phyloP scores from a whole-genome alignment of 208 protist genomes.

The Leishmania braziliensis region DNA sequence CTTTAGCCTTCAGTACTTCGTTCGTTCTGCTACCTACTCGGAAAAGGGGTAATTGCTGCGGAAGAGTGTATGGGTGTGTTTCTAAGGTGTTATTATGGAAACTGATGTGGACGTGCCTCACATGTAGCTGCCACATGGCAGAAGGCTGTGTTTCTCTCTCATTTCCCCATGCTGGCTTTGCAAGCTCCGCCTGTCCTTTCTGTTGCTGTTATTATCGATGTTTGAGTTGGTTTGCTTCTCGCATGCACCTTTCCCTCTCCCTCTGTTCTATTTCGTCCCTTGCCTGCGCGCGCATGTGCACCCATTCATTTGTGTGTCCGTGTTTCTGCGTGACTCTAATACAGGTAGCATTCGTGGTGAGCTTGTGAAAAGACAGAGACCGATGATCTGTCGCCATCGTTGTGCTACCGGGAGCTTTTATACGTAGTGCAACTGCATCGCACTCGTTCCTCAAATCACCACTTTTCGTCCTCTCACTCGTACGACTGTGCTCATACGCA shows the following conservation, averaged over 20 bases:
- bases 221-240: neutral
- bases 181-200: neutral
- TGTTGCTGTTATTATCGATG: neutral
- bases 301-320: neutral
- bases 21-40: neutral
- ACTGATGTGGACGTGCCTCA: neutral
- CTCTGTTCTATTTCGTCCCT: neutral
- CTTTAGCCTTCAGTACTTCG: slow-evolving; percentile 25
- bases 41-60: neutral
- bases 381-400: neutral
- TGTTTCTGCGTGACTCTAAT: neutral
- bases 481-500: neutral
- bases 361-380: neutral
- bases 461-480: neutral
- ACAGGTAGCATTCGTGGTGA: neutral
- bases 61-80: neutral
- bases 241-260: neutral
- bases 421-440: neutral
- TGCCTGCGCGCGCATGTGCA: neutral
- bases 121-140: neutral
- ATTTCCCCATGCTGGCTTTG: neutral
- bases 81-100: neutral
- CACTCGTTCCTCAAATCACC: neutral
- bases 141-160: neutral
- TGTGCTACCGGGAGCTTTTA: neutral